These are phyloP conservation scores for Phytophthora sp. DNA, from an alignment of 352 stramenopile genomes.

Conservation along the genomic window DNA sequence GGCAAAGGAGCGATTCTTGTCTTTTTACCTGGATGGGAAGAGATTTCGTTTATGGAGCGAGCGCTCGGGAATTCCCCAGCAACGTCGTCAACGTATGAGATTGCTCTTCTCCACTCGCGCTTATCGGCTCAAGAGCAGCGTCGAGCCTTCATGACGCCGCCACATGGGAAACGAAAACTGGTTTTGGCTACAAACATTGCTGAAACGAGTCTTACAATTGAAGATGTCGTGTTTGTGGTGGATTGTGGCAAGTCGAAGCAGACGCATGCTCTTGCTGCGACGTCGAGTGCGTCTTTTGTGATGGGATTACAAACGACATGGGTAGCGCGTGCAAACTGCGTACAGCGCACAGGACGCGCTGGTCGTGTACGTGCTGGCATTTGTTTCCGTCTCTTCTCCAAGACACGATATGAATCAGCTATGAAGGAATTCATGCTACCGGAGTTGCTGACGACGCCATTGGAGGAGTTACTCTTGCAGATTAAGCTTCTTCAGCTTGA, in stretches of 20 bases:
- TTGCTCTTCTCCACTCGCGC: constrained; percentile 77
- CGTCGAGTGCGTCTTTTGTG: constrained; percentile 83
- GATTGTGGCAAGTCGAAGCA: constrained; percentile 89
- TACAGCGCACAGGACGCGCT: constrained; percentile 92
- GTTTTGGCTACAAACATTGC: constrained; percentile 96
- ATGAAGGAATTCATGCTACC: constrained; percentile 85
- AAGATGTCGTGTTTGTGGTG: constrained; percentile 92
- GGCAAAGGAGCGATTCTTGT: constrained; percentile 79
- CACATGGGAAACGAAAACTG: constrained; percentile 71
- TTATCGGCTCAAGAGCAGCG: constrained; percentile 76
- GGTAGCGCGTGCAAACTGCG: constrained; percentile 84
- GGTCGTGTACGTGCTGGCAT: constrained; percentile 94
- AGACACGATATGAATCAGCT: constrained; percentile 57
- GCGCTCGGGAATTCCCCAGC: constrained; percentile 60
- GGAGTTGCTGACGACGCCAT: constrained; percentile 70
- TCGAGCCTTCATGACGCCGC: constrained; percentile 67
- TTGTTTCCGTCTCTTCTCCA: constrained; percentile 90
- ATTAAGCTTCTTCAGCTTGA: constrained; percentile 82
- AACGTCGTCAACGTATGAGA: constrained; percentile 61
- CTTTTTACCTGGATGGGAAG: constrained; percentile 85
- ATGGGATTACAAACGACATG: constrained; percentile 91
- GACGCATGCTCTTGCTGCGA: constrained; percentile 61
- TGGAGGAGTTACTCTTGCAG: constrained; percentile 79
- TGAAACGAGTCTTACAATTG: constrained; percentile 97
- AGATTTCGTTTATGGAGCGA: constrained; percentile 83